These are phyloP conservation scores for Polyplosphaeria fusca DNA, from an alignment of 495 filamentous ascomycete species.

Conservation along the genomic window DNA sequence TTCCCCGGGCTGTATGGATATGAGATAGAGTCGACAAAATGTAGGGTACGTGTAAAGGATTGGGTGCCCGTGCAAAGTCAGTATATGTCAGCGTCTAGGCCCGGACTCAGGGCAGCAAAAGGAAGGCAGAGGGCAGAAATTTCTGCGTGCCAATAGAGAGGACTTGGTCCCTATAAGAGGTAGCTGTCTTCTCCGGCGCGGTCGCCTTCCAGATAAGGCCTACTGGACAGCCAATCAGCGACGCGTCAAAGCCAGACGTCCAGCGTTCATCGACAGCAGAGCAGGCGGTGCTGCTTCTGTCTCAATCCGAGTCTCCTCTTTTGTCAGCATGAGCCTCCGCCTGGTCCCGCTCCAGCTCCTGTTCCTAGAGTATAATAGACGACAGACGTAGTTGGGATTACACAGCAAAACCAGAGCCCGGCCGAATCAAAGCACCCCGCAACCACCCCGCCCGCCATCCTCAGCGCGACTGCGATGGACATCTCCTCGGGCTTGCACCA, in stretches of 20 bases:
- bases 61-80: no score
- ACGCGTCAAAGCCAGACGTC: not conserved
- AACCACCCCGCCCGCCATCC: not conserved
- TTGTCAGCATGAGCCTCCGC: not conserved
- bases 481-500: not conserved
- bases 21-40: no score
- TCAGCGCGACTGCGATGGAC: conserved; percentile 3
- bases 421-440: not conserved
- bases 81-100: no score
- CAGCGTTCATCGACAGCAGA: not conserved
- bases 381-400: no score
- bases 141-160: no score
- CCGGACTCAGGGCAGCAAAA: no score
- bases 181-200: not conserved
- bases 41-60: no score
- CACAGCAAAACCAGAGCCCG: no score
- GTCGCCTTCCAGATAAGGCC: not conserved
- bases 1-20: no score
- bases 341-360: not conserved
- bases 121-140: no score
- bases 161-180: not conserved
- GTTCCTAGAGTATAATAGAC: not conserved
- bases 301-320: not conserved
- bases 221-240: not conserved
- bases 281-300: not conserved